These are phyloP conservation scores for Xylaria bambusicola DNA, from an alignment of 495 filamentous ascomycete genomes.

Conservation along the genomic window DNA sequence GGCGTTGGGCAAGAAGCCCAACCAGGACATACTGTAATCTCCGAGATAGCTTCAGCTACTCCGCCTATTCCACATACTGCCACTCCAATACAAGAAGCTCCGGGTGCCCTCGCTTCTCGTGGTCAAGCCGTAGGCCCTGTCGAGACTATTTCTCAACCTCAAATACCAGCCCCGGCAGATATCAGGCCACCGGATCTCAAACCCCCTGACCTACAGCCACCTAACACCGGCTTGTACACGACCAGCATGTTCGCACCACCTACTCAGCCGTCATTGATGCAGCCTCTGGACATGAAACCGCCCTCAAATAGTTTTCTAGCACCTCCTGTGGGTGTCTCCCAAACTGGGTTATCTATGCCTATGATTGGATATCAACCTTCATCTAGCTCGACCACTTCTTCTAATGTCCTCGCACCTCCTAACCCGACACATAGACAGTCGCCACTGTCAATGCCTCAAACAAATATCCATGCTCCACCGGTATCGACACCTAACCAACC, in stretches of 20 bases:
- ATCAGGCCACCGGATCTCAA: slow-evolving; percentile 19
- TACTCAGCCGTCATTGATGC: slow-evolving; percentile 30
- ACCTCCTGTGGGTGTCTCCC: slow-evolving; percentile 36
- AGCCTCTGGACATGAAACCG: slow-evolving; percentile 36
- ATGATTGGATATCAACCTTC: slow-evolving; percentile 32
- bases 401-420: slow-evolving; percentile 46
- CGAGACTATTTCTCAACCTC: slow-evolving; percentile 21
- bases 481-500: slow-evolving; percentile 13
- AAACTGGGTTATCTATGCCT: slow-evolving; percentile 34
- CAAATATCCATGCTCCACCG: slow-evolving; percentile 24
- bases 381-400: slow-evolving; percentile 17
- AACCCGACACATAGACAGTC: slow-evolving; percentile 45
- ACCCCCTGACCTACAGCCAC: slow-evolving; percentile 30
- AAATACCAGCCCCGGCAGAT: neutral
- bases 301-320: slow-evolving; percentile 43
- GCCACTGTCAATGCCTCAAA: slow-evolving; percentile 41
- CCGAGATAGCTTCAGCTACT: neutral
- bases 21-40: neutral
- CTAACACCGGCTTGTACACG: slow-evolving; percentile 27
- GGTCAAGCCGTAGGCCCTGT: slow-evolving; percentile 21
- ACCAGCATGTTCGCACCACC: slow-evolving; percentile 38
- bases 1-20: neutral
- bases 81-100: neutral
- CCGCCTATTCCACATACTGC: neutral
- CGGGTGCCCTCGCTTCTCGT: slow-evolving; percentile 17